These are phyloP conservation scores for Cyberlindnera xylosilytica DNA, from an alignment of 805 yeast species.

Conservation along the genomic window DNA sequence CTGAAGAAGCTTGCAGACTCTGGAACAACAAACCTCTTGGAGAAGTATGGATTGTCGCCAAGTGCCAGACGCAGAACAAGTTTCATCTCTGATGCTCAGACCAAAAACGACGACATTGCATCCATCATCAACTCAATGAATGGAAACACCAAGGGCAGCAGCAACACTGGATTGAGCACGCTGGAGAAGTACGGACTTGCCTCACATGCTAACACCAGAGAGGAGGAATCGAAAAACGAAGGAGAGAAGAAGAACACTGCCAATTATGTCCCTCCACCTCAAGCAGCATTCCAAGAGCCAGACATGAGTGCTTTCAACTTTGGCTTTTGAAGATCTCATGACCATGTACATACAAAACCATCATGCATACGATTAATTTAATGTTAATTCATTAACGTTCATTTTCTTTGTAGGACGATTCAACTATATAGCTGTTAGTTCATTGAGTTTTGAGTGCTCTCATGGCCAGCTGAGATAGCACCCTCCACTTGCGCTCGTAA, in stretches of 20 bases:
- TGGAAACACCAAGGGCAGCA: neutral
- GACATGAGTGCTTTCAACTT: constrained; percentile 74
- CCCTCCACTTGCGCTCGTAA: constrained; percentile 25
- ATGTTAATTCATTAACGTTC: too few relatives aligned
- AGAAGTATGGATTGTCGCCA: constrained; percentile 27
- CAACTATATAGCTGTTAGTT: too few relatives aligned
- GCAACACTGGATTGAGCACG: constrained; percentile 18
- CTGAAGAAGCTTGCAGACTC: constrained; percentile 6
- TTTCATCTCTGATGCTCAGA: constrained; percentile 8
- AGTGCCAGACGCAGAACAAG: constrained; percentile 24
- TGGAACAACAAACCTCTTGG: constrained; percentile 16
- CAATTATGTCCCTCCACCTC: constrained; percentile 39
- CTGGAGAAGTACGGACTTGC: constrained; percentile 30
- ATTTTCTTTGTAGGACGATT: neutral
- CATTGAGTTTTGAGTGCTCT: constrained; percentile 9
- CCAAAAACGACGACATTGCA: constrained; percentile 1
- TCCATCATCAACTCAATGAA: neutral
- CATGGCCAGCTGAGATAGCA: constrained; percentile 6
- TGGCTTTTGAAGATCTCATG: constrained; percentile 28
- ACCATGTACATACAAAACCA: neutral
- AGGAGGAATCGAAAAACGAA: constrained; percentile 14
- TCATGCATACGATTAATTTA: too few relatives aligned
- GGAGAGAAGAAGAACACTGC: constrained; percentile 8
- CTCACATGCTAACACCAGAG: constrained; percentile 15
- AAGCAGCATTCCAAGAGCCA: constrained; percentile 61